Evolutionary conservation across 306 rosid species (phyloP).

Genomic region (Astragalus membranaceus): DNA sequence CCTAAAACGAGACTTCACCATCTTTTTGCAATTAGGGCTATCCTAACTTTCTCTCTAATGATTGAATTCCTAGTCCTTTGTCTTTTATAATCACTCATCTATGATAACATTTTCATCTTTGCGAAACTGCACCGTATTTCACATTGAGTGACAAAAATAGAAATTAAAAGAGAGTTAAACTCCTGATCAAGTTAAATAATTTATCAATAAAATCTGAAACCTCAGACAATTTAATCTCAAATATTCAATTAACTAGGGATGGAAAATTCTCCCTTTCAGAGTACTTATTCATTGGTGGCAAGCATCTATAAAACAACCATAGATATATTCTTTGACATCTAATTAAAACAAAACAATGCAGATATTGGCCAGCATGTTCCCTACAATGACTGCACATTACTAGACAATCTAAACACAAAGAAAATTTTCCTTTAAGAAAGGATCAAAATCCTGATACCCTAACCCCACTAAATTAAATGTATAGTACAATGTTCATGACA

Average conservation of each 20-base stretch:
- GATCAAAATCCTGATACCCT: not conserved
- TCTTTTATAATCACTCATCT: not conserved
- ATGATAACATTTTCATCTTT: not conserved
- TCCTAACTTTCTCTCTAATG: too few relatives aligned
- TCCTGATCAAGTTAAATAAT: not conserved
- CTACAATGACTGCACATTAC: not conserved
- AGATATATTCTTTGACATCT: not conserved
- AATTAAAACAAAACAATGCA: not conserved
- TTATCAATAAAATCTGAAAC: not conserved
- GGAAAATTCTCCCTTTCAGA: not conserved
- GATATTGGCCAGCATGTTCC: not conserved
- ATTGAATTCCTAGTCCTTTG: not conserved
- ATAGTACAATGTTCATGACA: not conserved
- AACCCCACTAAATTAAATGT: not conserved
- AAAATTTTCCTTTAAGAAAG: not conserved
- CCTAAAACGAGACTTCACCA: not conserved
- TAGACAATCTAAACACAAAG: not conserved
- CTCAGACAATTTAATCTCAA: not conserved
- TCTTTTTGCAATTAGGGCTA: not conserved
- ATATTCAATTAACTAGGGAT: not conserved
- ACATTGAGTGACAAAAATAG: not conserved
- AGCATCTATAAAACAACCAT: not conserved
- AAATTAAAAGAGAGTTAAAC: not conserved
- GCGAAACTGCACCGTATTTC: not conserved
- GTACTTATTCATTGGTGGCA: not conserved